A percentile compares a stretch with the other conserved stretches of the same genome.
These are phyloP conservation scores for Candolleomyces eurysporus DNA, from an alignment of 768 basidiomycete genomes.

Conservation along the genomic window DNA sequence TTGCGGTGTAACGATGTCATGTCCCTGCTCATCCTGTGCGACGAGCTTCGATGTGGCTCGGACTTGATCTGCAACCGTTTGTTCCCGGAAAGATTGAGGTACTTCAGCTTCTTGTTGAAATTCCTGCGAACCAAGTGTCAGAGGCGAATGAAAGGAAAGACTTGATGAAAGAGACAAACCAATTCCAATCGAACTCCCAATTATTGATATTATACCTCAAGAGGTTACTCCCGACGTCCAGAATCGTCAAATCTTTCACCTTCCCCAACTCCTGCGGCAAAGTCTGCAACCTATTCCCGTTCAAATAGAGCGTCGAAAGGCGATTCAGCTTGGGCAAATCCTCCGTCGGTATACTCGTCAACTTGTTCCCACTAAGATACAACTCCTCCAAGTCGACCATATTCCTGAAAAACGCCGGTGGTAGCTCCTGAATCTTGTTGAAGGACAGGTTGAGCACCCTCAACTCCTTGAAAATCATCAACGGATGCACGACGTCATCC, in stretches of 20 bases:
- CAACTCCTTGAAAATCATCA: constrained; percentile 77
- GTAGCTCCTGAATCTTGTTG: constrained; percentile 91
- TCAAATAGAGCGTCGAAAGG: constrained; percentile 78
- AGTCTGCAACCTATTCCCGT: constrained; percentile 92
- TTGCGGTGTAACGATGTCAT: constrained; percentile 23
- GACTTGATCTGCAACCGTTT: constrained; percentile 95
- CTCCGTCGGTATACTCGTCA: constrained; percentile 87
- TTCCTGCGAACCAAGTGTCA: constrained; percentile 58
- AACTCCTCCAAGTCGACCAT: constrained; percentile 75
- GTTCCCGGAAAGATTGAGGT: constrained; percentile 97
- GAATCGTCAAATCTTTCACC: constrained; percentile 68
- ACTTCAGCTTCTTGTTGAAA: constrained; percentile 89
- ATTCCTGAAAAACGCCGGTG: constrained; percentile 70
- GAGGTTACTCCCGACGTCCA: constrained; percentile 92
- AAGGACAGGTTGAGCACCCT: constrained; percentile 88
- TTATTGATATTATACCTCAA: constrained; percentile 98
- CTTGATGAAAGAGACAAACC: constrained; percentile 48
- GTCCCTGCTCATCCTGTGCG: constrained; percentile 23
- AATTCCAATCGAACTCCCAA: constrained; percentile 99
- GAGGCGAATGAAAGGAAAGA: neutral
- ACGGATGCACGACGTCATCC: constrained; percentile 72
- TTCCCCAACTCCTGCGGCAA: constrained; percentile 89
- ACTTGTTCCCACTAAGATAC: constrained; percentile 93
- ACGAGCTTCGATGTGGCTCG: constrained; percentile 39
- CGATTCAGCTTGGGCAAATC: constrained; percentile 72